Base-by-base conservation (phyloP, 805 yeast genomes). In the Maudiozyma barnettii region DNA sequence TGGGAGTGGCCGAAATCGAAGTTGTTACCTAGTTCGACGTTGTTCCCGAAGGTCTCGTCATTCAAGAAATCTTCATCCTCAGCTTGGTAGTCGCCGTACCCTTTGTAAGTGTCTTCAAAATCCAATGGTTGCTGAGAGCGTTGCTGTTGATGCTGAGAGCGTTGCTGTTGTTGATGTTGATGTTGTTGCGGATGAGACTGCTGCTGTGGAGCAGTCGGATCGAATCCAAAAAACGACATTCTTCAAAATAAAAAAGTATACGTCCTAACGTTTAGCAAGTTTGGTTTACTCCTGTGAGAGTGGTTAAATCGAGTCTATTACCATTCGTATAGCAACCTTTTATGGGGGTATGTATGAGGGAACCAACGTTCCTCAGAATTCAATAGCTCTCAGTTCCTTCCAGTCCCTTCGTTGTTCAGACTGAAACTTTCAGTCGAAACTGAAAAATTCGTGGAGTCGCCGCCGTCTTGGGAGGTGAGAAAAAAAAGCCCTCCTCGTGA, bases 81-180 rank as follows among this genome's bases (percentile, higher is more conserved):
- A 48, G 79, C 85, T 31, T 72, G 75, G 43, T 70, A 73, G n/a
- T 79, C 85, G 5, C 87, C 95, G 47, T 82, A 73, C 2, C 91
- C 90, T 47, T 80, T 85, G 64, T 84, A 85, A 18, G 91, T 81
- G 31, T 88, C 95, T 57, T 88, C 95, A 61, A 87, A 88, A 61
- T 85, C 89, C 61, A 78, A 72, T 33, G 36, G 36, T 6, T 31
- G 36, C 18, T 39, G 19, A 38, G 16, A 10, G 23, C 33, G 29
- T 39, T 41, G 13, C 37, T 38, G 19, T 47, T 46, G 23, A 26
- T 41, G 13, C 31, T 35, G 19, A 47, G 45, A 21, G 23, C 35
- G 7, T 40, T 39, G 14, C 4, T 22, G 20, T 8, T 33, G 40
- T 20, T 43, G 29, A 31, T 36, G 16, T 13, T 13, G 22, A 36